phyloP scores from a whole-genome alignment of 108 stramenopile species.

The Skeletonema marinoi region DNA sequence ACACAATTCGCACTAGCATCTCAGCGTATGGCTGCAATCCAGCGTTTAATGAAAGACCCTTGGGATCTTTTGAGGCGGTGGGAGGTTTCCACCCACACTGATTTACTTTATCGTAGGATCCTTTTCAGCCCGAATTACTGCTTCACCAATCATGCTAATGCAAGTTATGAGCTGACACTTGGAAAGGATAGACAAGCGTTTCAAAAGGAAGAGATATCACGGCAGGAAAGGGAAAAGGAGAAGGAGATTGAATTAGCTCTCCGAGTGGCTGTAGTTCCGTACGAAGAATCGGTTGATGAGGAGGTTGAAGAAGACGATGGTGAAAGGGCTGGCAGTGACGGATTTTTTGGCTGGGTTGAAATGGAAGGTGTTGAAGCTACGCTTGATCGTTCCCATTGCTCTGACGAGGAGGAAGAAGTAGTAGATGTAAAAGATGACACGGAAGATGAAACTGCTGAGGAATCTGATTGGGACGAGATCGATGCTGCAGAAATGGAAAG shows the following conservation, averaged over 20 bases:
- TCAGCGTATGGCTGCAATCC: constrained; percentile 52
- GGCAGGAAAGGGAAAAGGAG: constrained; percentile 51
- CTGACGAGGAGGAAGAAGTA: constrained; percentile 1
- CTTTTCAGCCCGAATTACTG: constrained; percentile 59
- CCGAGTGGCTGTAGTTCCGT: constrained; percentile 64
- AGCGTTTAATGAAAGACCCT: constrained; percentile 44
- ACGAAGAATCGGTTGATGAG: constrained; percentile 44
- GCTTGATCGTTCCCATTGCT: not conserved
- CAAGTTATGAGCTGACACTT: constrained; percentile 73
- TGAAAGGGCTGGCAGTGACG: constrained; percentile 33
- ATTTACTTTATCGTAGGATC: constrained; percentile 67
- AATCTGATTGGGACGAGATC: not conserved
- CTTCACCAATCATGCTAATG: constrained; percentile 65
- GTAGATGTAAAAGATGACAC: constrained; percentile 13
- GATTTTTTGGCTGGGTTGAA: constrained; percentile 42
- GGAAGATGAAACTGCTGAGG: constrained; percentile 24
- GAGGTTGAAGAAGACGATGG: constrained; percentile 60
- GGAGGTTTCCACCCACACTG: constrained; percentile 63
- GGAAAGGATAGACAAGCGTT: constrained; percentile 67
- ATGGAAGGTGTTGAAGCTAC: constrained; percentile 13
- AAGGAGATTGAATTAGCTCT: constrained; percentile 61
- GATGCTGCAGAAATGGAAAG: constrained; percentile 50
- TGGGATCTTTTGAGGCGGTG: constrained; percentile 57
- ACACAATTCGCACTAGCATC: constrained; percentile 36
- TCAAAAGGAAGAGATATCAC: constrained; percentile 48